A percentile compares a stretch with the other conserved stretches of the same genome.
Evolutionary conservation across 768 basidiomycete genomes (phyloP).

Genomic region (Leccinum pellstonianum): DNA sequence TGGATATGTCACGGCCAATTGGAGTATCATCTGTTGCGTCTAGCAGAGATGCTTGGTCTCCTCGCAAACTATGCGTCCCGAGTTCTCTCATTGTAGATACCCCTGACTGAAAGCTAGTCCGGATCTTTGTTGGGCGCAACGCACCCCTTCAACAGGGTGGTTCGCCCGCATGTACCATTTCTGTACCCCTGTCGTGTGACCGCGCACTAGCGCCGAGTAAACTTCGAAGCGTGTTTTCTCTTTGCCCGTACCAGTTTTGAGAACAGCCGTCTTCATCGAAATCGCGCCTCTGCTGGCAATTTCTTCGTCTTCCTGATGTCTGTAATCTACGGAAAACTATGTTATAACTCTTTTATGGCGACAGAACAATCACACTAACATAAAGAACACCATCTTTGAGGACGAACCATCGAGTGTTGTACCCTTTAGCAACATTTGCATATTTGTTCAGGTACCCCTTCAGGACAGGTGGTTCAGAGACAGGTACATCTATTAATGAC

Average conservation of each 20-base stretch:
- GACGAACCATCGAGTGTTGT: slow-evolving; percentile 90
- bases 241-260: slow-evolving; percentile 49
- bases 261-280: slow-evolving; percentile 73
- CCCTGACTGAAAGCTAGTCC: slow-evolving; percentile 34
- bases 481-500: slow-evolving; percentile 53
- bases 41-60: slow-evolving; percentile 26
- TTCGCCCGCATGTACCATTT: slow-evolving; percentile 85
- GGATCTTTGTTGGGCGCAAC: slow-evolving; percentile 28
- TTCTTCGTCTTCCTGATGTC: slow-evolving; percentile 86
- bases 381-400: slow-evolving; percentile 79
- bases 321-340: slow-evolving; percentile 54
- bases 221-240: slow-evolving; percentile 84
- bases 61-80: slow-evolving; percentile 23
- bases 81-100: slow-evolving; percentile 24
- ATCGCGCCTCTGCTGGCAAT: slow-evolving; percentile 86
- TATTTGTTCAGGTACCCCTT: slow-evolving; percentile 90
- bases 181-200: slow-evolving; percentile 46
- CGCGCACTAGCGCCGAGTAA: slow-evolving; percentile 54
- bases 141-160: slow-evolving; percentile 74
- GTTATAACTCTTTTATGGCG: neutral
- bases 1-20: slow-evolving; percentile 7
- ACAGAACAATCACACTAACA: slow-evolving; percentile 48
- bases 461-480: slow-evolving; percentile 56
- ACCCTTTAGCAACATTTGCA: slow-evolving; percentile 88
- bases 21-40: slow-evolving; percentile 23